Evolutionary conservation across 2,329 filamentous ascomycete genomes (phyloP), one percentile per base, ranked within the genome.

Genomic region (Ceratocystis smalleyi): DNA sequence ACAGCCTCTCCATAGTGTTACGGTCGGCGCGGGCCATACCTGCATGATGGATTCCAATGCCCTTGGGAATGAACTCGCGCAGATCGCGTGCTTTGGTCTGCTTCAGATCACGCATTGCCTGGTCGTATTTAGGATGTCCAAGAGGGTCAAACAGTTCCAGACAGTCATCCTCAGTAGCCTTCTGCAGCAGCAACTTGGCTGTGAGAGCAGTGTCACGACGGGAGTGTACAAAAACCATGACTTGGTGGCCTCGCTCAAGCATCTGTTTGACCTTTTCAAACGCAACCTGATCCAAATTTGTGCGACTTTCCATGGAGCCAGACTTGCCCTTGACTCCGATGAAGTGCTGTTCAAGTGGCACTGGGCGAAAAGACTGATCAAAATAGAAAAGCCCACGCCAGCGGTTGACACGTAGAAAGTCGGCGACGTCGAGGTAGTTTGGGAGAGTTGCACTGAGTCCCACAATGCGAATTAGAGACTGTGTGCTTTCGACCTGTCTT

Each of bases 181-280:
- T 91, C 69, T 96, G 86, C 67, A 88, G 85, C 30, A 99, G 77
- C 77, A 87, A 89, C 68, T 88, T 87, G 57, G 94, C 91, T 1
- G 92, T 95, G 67, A 87, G 82, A 69, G 95, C 84, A 0, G 95
- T 99, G 70, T 99, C 95, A 72, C 95, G 91, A 30, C 94, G 83
- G 0, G 92, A 96, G 73, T 99, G 95, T 10, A 99, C 95, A 73
- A 99, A 99, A 0, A 99, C 92, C 95, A 99, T 99, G 69, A 99
- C 83, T 73, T 99, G 94, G 71, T 99, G 94, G n/a, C 89, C 91
- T 66, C 80, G 78, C 71, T 91, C 84, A 2, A 99, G 79, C 91
- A 99, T 96, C 62, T 94, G 88, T 69, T 85, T 87, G 59, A 96
- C 91, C 72, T 99, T 99, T 69, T 97, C 91, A 71, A 95, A 99